These are phyloP conservation scores for Eucalyptus cloeziana DNA, from an alignment of 345 rosid species.

Conservation along the genomic window DNA sequence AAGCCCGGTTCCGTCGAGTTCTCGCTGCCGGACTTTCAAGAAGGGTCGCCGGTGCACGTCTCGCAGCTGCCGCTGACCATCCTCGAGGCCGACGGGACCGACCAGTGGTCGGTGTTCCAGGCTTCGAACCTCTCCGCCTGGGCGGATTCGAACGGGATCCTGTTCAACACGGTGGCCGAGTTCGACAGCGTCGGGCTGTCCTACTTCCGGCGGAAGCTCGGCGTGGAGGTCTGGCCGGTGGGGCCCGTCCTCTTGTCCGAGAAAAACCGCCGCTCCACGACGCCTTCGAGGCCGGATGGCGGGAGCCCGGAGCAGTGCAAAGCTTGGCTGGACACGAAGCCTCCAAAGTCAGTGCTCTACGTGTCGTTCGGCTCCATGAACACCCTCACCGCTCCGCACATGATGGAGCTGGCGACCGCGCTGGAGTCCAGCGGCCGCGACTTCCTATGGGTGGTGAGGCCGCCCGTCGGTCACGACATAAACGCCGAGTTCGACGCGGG, in stretches of 20 bases:
- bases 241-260: conserved; percentile 47
- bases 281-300: background rate
- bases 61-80: conserved; percentile 32
- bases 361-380: conserved; percentile 65
- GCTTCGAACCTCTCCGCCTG: conserved; percentile 22
- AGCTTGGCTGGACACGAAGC: conserved; percentile 55
- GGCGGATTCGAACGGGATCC: conserved; percentile 33
- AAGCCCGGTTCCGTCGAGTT: conserved; percentile 15
- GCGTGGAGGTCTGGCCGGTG: conserved; percentile 35
- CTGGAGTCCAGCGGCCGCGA: conserved; percentile 39
- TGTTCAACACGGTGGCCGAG: conserved; percentile 56
- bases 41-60: conserved; percentile 30
- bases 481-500: conserved; percentile 28
- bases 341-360: conserved; percentile 41
- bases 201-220: conserved; percentile 34
- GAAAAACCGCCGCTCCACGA: background rate
- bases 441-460: conserved; percentile 75
- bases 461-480: conserved; percentile 47
- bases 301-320: conserved; percentile 4
- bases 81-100: conserved; percentile 34
- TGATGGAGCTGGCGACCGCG: conserved; percentile 46
- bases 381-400: conserved; percentile 38
- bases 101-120: conserved; percentile 36
- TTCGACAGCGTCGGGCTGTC: conserved; percentile 32
- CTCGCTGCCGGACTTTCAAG: conserved; percentile 36